phyloP scores from a whole-genome alignment of 2,329 filamentous ascomycete species.

The Aspergillus aculeatinus region DNA sequence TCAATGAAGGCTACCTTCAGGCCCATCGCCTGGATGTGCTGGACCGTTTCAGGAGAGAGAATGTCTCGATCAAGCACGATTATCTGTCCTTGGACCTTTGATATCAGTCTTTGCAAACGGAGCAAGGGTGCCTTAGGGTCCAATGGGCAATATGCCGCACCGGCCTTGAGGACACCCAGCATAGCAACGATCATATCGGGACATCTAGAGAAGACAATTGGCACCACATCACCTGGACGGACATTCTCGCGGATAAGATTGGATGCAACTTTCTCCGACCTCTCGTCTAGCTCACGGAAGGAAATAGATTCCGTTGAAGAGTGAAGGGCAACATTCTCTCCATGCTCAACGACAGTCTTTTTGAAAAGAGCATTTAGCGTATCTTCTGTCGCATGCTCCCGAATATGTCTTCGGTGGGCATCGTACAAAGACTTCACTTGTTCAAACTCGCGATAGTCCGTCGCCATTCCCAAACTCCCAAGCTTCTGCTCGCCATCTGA shows the following conservation, averaged over 20 bases:
- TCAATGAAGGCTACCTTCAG: neutral
- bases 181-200: neutral
- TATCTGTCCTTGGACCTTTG: neutral
- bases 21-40: neutral
- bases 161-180: too few relatives aligned
- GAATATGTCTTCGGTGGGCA: neutral
- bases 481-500: neutral
- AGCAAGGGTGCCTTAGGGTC: neutral
- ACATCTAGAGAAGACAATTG: neutral
- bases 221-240: neutral
- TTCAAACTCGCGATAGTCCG: neutral
- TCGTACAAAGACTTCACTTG: neutral
- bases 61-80: neutral
- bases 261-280: neutral
- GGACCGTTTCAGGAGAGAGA: neutral
- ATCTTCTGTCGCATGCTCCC: neutral
- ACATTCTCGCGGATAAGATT: neutral
- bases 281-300: neutral
- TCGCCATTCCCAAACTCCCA: neutral
- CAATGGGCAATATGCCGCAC: too few relatives aligned
- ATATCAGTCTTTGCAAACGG: neutral
- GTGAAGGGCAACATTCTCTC: neutral
- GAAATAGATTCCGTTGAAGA: neutral
- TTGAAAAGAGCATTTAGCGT: neutral
- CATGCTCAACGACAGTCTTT: neutral